A percentile compares a stretch with the other conserved stretches of the same genome.
Conservation (phyloP, 2,329 filamentous ascomycete genomes). For the Gaeumannomyces sp. region DNA sequence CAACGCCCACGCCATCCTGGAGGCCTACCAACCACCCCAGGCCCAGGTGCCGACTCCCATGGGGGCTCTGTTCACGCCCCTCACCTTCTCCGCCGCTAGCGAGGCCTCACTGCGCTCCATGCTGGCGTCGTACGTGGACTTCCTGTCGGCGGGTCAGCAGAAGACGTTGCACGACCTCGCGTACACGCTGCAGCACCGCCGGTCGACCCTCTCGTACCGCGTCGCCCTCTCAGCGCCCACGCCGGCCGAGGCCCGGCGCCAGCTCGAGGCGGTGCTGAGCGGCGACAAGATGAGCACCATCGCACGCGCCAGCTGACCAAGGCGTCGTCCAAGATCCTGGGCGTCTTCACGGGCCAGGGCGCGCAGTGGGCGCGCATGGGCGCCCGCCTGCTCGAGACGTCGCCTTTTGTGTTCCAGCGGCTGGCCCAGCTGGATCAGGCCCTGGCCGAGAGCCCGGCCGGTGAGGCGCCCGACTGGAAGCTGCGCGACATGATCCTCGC, state of each 20-base stretch:
- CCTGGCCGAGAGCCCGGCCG: neutral
- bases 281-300: no score
- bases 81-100: neutral
- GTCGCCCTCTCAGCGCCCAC: neutral
- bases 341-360: slow-evolving; percentile 23
- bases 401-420: slow-evolving; percentile 28
- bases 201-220: neutral
- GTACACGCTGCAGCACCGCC: neutral
- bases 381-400: slow-evolving; percentile 40
- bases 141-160: no score
- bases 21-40: neutral
- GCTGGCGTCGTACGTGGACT: no score
- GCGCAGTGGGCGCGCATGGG: slow-evolving; percentile 21
- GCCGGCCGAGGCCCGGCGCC: neutral
- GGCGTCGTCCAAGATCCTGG: slow-evolving; percentile 19
- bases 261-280: no score
- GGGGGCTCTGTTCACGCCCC: neutral
- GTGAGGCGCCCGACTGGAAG: slow-evolving; percentile 25
- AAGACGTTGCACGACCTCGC: neutral
- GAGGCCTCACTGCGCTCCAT: neutral
- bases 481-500: slow-evolving; percentile 31
- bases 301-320: no score
- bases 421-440: slow-evolving; percentile 22
- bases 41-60: slow-evolving; percentile 32
- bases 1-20: neutral